Evolutionary conservation across 371 early-diverging fungal genomes (phyloP), one percentile per base, ranked within the genome.

Genomic region (Caulochytrium protostelioides): DNA sequence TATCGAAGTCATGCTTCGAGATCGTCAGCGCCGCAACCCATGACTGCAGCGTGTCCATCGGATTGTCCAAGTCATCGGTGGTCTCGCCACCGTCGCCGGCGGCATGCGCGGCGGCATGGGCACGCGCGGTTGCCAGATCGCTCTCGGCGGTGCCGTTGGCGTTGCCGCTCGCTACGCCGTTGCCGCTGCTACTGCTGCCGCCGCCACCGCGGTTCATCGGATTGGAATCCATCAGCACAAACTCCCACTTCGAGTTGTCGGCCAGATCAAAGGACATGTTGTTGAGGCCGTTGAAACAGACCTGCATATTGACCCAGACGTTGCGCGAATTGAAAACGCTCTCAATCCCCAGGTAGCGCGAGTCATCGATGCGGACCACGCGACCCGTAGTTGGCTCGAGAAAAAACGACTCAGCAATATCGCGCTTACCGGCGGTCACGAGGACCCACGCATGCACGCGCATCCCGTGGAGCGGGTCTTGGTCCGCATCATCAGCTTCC

Each of bases 271-370:
- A 66, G 3, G 62, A 58, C 20, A 66, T 64, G 2, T 60, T 56
- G 49, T 54, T 60, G 13, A 62, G 46, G 16, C 66, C 66, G 24
- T 65, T 53, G 38, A 57, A 55, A 36, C 66, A 62, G 23, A 53
- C 50, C 49, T 62, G 66, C 66, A 65, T 62, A 37, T 65, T 62
- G n/a, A 59, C 66, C 66, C 66, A 65, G 43, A 59, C 59, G 44
- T 65, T 62, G 10, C 38, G 34, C 1, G 58, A 50, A 32, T 51
- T 53, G 38, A 55, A 65, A 4, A 65, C 63, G 38, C 61, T 54
- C 32, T 65, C 66, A 7, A 65, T 49, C 2, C 66, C 66, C 9
- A 65, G 47, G 40, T 65, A 65, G 27, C 49, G 43, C 14, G 52
- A 54, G 47, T 60, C 42, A 6, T 61, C 58, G 22, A 57, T 49